phyloP scores from a whole-genome alignment of 345 rosid species.

The Ceriops zippeliana region DNA sequence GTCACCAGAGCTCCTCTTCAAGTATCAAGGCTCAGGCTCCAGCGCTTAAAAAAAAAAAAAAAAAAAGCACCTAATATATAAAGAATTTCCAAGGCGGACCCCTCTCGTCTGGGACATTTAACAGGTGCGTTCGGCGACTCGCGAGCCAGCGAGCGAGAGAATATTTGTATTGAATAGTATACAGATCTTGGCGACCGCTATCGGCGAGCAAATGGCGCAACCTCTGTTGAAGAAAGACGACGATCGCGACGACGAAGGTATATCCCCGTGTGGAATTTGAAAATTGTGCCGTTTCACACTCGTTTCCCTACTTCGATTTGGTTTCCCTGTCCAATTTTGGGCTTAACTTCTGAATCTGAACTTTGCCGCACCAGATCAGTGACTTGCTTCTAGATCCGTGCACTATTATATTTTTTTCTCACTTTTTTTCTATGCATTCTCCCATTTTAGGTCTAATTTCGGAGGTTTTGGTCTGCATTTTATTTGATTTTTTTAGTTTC shows the following conservation, averaged over 20 bases:
- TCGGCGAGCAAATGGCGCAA: constrained; percentile 72
- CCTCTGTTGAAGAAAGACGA: constrained; percentile 95
- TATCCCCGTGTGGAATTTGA: background rate
- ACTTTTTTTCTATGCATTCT: background rate
- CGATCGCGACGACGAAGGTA: constrained; percentile 98
- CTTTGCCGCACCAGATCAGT: constrained; percentile 32
- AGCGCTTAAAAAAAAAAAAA: no score
- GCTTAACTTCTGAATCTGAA: constrained; percentile 7
- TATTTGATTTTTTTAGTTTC: constrained; percentile 9
- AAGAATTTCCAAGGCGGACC: background rate
- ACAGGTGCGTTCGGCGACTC: constrained; percentile 17
- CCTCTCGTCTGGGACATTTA: constrained; percentile 22
- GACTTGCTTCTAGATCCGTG: constrained; percentile 47
- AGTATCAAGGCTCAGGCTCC: no score
- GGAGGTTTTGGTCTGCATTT: constrained; percentile 3
- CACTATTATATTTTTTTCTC: constrained; percentile 4
- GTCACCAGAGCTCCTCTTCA: no score
- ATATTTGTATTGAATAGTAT: background rate
- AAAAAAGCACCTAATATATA: background rate
- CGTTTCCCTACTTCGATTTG: constrained; percentile 9
- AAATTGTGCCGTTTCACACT: background rate
- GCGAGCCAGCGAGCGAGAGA: background rate
- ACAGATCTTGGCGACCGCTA: constrained; percentile 26
- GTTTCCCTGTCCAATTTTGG: constrained; percentile 7
- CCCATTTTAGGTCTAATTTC: constrained; percentile 7